Percentiles rank a stretch among this genome's conserved stretches.
phyloP scores from a whole-genome alignment of 139 green algal species.

The Diplosphaera chodatii region DNA sequence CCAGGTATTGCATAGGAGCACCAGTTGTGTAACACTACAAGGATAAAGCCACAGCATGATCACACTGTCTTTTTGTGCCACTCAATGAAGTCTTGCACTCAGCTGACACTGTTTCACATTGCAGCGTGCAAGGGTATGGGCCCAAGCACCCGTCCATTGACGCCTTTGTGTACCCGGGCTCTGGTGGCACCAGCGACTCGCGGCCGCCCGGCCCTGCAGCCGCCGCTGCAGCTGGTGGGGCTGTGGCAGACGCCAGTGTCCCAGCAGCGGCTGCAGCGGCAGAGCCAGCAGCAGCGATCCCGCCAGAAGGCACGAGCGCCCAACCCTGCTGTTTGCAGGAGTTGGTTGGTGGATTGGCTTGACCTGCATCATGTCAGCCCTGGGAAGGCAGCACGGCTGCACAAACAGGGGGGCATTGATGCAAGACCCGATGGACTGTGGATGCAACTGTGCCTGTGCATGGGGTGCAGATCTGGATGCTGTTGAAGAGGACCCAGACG shows the following conservation, averaged over 20 bases:
- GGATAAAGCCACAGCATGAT: no score
- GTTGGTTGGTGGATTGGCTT: no score
- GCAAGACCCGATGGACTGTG: no score
- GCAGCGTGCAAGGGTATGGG: slow-evolving; percentile 71
- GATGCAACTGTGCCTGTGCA: no score
- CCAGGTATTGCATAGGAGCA: slow-evolving; percentile 30
- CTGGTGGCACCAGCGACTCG: slow-evolving; percentile 72
- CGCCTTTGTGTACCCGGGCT: slow-evolving; percentile 74
- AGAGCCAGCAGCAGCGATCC: neutral
- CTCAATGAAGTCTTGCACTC: neutral
- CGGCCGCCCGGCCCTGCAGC: slow-evolving; percentile 8
- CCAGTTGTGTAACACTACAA: neutral
- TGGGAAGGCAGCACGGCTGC: no score
- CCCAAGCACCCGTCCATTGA: slow-evolving; percentile 20
- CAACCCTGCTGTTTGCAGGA: neutral
- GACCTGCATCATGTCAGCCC: no score
- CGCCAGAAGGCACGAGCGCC: neutral
- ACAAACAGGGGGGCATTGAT: no score
- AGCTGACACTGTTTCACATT: no score
- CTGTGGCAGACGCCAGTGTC: neutral
- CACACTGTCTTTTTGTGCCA: neutral
- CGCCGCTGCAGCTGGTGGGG: slow-evolving; percentile 2
- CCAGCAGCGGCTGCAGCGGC: neutral
- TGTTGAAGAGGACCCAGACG: slow-evolving; percentile 36
- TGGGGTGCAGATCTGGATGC: neutral